phyloP scores from a whole-genome alignment of 495 filamentous ascomycete species.

The Paragyromitra xinjiangensis region DNA sequence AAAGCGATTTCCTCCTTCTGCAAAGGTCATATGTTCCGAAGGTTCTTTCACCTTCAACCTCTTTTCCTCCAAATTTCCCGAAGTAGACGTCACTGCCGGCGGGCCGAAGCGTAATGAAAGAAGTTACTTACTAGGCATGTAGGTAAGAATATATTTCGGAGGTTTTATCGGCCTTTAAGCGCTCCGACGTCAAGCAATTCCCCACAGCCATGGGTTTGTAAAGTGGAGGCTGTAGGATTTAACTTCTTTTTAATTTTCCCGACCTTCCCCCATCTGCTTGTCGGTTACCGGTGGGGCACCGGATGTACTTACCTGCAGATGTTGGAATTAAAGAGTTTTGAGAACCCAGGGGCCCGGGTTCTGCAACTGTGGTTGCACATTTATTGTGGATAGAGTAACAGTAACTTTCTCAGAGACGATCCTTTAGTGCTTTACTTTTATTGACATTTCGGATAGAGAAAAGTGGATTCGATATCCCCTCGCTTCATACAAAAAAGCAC shows the following conservation, averaged over 20 bases:
- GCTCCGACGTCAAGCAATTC: conserved; percentile 14
- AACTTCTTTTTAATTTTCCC: not conserved
- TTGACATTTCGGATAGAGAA: conserved; percentile 6
- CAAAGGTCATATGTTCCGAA: not conserved
- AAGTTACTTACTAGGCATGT: conserved; percentile 12
- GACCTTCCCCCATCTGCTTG: not conserved
- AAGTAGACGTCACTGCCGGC: conserved; percentile 23
- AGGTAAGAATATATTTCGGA: conserved; percentile 20
- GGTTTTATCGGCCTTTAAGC: conserved; percentile 14
- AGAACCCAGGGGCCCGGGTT: conserved; percentile 24
- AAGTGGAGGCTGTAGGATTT: conserved; percentile 8
- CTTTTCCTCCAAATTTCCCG: conserved; percentile 3
- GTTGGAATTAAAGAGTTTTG: not conserved
- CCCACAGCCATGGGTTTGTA: not conserved
- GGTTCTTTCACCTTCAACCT: not conserved
- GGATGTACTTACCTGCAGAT: conserved; percentile 30
- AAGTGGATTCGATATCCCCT: not conserved
- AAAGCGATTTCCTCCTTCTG: conserved; percentile 1
- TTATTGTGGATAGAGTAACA: conserved; percentile 23
- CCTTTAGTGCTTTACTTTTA: conserved; percentile 10
- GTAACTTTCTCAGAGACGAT: conserved; percentile 12
- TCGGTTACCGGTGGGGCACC: not conserved
- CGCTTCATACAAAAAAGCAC: not conserved
- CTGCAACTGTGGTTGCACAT: conserved; percentile 4
- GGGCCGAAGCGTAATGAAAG: not conserved